Percentiles rank a stretch among this genome's conserved stretches.
These are phyloP conservation scores for Grosmannia serpens DNA, from an alignment of 2,329 filamentous ascomycete species.

Conservation along the genomic window DNA sequence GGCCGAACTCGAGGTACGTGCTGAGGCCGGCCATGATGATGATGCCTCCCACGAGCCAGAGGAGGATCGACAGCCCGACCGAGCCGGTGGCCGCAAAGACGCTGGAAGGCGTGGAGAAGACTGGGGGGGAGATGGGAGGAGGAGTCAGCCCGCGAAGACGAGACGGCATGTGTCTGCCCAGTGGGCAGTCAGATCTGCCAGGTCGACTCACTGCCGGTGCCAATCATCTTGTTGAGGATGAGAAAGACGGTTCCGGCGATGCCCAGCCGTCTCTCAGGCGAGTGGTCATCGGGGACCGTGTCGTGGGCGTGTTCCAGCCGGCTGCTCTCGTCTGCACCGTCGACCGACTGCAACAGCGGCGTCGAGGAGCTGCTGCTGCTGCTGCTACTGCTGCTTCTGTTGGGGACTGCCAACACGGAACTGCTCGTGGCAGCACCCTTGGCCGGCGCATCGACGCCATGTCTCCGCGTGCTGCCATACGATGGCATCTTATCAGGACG, in stretches of 20 bases:
- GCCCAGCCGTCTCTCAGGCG: conserved; percentile 19
- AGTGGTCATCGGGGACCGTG: background rate
- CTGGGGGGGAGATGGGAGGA: conserved; percentile 3
- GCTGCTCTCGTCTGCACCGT: background rate
- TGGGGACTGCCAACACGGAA: background rate
- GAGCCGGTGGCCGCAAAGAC: conserved; percentile 42
- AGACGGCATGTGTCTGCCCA: background rate
- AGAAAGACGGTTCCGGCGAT: conserved; percentile 24
- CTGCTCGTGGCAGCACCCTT: background rate
- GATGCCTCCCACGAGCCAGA: conserved; percentile 40
- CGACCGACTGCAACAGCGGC: background rate
- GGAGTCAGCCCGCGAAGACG: background rate
- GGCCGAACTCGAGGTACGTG: conserved; percentile 32
- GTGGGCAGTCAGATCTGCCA: background rate
- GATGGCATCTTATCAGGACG: background rate
- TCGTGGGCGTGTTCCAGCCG: background rate
- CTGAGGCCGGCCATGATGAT: conserved; percentile 31
- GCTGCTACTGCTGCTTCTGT: background rate
- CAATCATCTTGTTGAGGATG: conserved; percentile 26
- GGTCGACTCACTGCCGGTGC: conserved; percentile 18
- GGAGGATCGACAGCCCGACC: conserved; percentile 38
- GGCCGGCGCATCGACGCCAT: background rate
- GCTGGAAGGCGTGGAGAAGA: conserved; percentile 44
- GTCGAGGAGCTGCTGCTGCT: background rate
- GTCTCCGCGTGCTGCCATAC: background rate